Base-by-base conservation (phyloP, 495 filamentous ascomycete species). In the Aspergillus indologenus region DNA sequence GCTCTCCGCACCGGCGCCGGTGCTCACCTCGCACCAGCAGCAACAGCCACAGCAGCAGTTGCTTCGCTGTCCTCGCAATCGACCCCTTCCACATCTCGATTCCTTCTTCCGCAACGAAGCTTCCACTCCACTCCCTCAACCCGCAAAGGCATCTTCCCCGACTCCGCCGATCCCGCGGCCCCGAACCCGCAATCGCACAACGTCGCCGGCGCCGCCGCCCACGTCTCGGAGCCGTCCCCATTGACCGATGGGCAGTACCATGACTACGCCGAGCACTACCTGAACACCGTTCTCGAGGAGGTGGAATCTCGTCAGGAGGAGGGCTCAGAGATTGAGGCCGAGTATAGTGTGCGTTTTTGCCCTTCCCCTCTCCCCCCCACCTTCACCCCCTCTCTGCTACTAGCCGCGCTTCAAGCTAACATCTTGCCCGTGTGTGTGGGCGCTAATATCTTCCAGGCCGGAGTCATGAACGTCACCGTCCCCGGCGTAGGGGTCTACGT, bases 381-480 rank as follows among this genome's bases (percentile, higher is more conserved):
- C 45, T 26, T 46, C 52, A 26, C 22, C 8, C 19, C 26, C 42
- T 45, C 51, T 23, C 26, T 31, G n/a, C 40, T 17, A 29, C 20
- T 21, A 26, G n/a, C 17, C 22, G 2, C 22, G 26, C n/a, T 19
- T n/a, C 21, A 31, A 29, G 47, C 31, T 53, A 60, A 40, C 29
- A 14, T 29, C 18, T 4, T 53, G 15, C 22, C 29, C 31, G n/a
- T 45, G 6, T 20, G 21, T 20, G 19, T 18, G 46, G 0, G n/a
- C 22, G 17, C 17, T 29, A 15, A 31, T 9, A 5, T 22, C 2
- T 54, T n/a, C 21, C 61, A 95, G 90, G 83, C 90, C 52, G 95
- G 94, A 48, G 91, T 98, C 47, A 74, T 99, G 52, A 92, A 85
- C 58, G 71, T 98, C 58, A 73, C 70, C 20, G 88, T 88, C 44